A percentile compares a stretch with the other conserved stretches of the same genome.
Conservation (phyloP, 1,139 yeast genomes). For the Torulaspora pretoriensis region DNA sequence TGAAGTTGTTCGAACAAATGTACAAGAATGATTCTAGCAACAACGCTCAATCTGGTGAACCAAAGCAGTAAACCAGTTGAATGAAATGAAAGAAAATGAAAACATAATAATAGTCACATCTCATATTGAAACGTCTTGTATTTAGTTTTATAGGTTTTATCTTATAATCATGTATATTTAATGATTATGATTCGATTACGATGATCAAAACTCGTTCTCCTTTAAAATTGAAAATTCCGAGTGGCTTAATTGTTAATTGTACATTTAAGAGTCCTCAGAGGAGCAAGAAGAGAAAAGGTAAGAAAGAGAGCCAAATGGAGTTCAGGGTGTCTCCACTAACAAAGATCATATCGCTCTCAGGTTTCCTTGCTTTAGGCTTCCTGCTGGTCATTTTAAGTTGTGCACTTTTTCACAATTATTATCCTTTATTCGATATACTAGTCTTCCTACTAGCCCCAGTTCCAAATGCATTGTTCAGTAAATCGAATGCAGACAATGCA, state of each 20-base stretch:
- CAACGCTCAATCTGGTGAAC: conserved; percentile 29
- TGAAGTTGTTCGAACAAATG: conserved; percentile 92
- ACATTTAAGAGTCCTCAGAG: background rate
- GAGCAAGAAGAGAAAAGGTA: background rate
- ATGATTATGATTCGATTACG: conserved; percentile 6
- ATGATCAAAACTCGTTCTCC: background rate
- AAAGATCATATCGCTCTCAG: conserved; percentile 65
- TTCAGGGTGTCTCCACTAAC: conserved; percentile 50
- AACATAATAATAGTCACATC: conserved; percentile 8
- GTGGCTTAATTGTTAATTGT: background rate
- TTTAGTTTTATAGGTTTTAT: conserved; percentile 14
- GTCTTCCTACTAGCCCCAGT: conserved; percentile 68
- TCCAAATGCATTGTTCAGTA: conserved; percentile 53
- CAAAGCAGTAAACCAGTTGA: conserved; percentile 25
- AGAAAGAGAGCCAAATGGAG: conserved; percentile 18
- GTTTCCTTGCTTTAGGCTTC: conserved; percentile 69
- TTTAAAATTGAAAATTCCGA: background rate
- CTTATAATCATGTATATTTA: conserved; percentile 11
- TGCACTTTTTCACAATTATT: conserved; percentile 67
- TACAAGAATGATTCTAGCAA: conserved; percentile 62
- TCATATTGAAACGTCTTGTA: conserved; percentile 12
- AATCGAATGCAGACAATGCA: conserved; percentile 42
- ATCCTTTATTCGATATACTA: conserved; percentile 57
- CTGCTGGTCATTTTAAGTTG: conserved; percentile 67
- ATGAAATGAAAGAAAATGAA: background rate